Conservation (phyloP, 768 basidiomycete species). For the Auriculariales sp. region DNA sequence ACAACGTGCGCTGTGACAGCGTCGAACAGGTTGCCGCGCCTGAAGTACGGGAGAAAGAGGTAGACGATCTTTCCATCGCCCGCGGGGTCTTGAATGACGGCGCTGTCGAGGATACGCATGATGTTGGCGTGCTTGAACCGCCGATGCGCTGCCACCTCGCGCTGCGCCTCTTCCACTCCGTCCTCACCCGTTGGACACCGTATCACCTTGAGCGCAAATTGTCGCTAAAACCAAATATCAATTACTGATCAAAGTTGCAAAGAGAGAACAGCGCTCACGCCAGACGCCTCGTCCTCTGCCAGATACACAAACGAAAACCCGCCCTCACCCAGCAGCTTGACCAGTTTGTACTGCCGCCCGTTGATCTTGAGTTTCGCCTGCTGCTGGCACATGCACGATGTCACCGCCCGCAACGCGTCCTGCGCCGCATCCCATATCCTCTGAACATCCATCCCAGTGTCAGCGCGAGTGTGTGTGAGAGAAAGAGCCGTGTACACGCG, state of each 20-base stretch:
- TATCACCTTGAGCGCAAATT: constrained; percentile 96
- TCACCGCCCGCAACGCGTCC: constrained; percentile 69
- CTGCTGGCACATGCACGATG: constrained; percentile 67
- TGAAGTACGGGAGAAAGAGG: constrained; percentile 63
- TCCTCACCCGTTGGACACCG: constrained; percentile 81
- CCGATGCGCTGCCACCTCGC: constrained; percentile 84
- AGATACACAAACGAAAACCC: constrained; percentile 89
- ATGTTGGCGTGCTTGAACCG: constrained; percentile 97
- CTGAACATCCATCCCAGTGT: not conserved
- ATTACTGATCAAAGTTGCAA: constrained; percentile 3
- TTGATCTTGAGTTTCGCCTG: constrained; percentile 89
- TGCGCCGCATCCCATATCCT: constrained; percentile 43
- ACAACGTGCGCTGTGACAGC: constrained; percentile 77
- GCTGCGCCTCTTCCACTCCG: constrained; percentile 78
- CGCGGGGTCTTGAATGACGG: constrained; percentile 84
- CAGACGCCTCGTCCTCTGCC: constrained; percentile 74
- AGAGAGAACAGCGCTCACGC: constrained; percentile 31
- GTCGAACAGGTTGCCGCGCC: constrained; percentile 93
- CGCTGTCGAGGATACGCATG: constrained; percentile 89
- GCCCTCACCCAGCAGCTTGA: constrained; percentile 90
- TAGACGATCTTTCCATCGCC: constrained; percentile 93
- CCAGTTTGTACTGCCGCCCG: constrained; percentile 83
- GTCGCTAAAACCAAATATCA: constrained; percentile 34
- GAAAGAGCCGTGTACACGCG: too few species aligned
- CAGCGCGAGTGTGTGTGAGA: too few species aligned